These are phyloP conservation scores for Hemerocallis citrina DNA, from an alignment of 106 monocot species.

Conservation along the genomic window DNA sequence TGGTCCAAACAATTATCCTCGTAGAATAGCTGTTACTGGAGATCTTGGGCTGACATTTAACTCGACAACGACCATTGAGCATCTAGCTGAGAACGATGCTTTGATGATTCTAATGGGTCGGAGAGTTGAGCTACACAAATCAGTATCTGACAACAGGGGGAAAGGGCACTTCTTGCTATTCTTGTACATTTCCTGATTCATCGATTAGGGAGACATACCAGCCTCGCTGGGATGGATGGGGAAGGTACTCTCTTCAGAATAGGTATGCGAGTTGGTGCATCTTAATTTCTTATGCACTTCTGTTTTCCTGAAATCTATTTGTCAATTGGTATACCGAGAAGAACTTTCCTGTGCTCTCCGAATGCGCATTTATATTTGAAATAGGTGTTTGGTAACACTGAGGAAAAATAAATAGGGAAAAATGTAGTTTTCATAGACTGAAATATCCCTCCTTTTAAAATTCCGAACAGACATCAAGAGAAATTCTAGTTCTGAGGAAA, in stretches of 20 bases:
- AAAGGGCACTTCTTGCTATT: conserved; percentile 66
- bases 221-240: conserved; percentile 95
- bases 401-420: no score
- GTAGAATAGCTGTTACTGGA: conserved; percentile 59
- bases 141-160: conserved; percentile 83
- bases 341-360: no score
- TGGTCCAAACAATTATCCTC: conserved; percentile 23
- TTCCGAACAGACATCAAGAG: no score
- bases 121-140: conserved; percentile 77
- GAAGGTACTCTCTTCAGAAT: conserved; percentile 48
- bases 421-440: no score
- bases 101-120: conserved; percentile 66
- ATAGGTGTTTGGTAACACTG: no score
- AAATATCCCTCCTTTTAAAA: no score
- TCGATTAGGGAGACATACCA: conserved; percentile 84
- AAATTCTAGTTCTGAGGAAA: no score
- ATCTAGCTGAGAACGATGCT: conserved; percentile 55
- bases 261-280: no score
- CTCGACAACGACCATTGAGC: conserved; percentile 70
- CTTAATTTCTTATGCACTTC: no score
- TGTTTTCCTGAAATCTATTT: no score
- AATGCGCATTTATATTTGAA: no score
- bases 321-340: no score
- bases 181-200: conserved; percentile 70
- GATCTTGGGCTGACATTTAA: conserved; percentile 84